Evolutionary conservation across 352 stramenopile species (phyloP).

Genomic region (Globisporangium irregulare): DNA sequence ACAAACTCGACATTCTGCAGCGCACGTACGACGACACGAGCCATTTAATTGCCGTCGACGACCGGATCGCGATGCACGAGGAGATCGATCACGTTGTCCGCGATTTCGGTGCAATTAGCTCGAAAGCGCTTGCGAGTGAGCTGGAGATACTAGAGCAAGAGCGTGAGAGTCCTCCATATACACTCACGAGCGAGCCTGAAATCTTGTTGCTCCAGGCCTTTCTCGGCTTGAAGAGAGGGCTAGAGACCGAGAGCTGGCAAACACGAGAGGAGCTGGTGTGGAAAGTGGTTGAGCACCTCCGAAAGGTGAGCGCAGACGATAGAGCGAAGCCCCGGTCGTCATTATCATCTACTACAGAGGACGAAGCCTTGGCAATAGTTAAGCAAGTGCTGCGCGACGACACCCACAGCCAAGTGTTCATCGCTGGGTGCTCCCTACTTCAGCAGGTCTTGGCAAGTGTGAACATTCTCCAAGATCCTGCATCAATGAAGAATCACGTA

Average conservation of each 20-base stretch:
- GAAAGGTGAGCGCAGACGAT: slow-evolving; percentile 2
- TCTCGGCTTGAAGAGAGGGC: neutral
- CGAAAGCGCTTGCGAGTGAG: neutral
- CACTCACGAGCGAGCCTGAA: neutral
- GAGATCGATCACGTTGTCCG: slow-evolving; percentile 13
- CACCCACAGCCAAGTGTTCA: slow-evolving; percentile 24
- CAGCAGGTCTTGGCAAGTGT: slow-evolving; percentile 1
- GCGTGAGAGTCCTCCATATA: neutral
- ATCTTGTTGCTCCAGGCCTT: slow-evolving; percentile 2
- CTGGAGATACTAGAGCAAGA: slow-evolving; percentile 3
- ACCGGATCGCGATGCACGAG: slow-evolving; percentile 16
- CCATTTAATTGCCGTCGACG: slow-evolving; percentile 8
- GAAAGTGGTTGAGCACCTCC: slow-evolving; percentile 18
- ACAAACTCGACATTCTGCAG: slow-evolving; percentile 12
- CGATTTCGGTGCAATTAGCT: slow-evolving; percentile 10
- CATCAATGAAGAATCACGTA: slow-evolving; percentile 1
- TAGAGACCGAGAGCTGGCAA: slow-evolving; percentile 18
- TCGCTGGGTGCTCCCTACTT: slow-evolving; percentile 26
- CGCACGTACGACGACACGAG: slow-evolving; percentile 12
- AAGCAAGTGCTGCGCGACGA: slow-evolving; percentile 12
- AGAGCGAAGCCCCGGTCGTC: neutral
- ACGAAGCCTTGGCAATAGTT: slow-evolving; percentile 19
- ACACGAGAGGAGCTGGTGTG: slow-evolving; percentile 28
- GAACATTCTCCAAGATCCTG: neutral
- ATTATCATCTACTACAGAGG: neutral